Evolutionary conservation across 495 filamentous ascomycete species (phyloP), one percentile per base, ranked within the genome.

Genomic region (Penicillium coffeae): DNA sequence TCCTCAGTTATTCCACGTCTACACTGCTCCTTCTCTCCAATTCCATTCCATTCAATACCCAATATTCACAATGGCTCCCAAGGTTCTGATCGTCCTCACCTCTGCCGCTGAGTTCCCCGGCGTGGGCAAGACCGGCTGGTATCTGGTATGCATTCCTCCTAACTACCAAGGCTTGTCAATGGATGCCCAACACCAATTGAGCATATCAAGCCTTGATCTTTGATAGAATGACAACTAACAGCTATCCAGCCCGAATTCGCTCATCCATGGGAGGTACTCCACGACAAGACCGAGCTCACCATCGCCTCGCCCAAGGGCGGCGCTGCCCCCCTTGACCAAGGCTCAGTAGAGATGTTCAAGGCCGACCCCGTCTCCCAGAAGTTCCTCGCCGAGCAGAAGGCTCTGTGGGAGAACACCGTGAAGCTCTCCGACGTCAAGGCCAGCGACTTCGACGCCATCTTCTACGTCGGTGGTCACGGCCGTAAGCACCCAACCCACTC

Each of bases 391-490:
- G 66, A 72, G 15, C 62, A 85, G 34, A 56, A 74, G 36, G 45
- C 64, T 2, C 64, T 86, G 3, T 90, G 84, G 83, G 79, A 81
- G 57, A 72, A 82, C 22, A 88, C 86, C 0, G 50, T 71, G 2
- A 74, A 75, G 47, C 59, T 89, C 1, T 51, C 64, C 0, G 58
- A 71, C 2, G 70, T 86, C 39, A 34, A 71, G 21, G 75, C 76
- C 0, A 61, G 49, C 35, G 82, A 88, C 37, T 89, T 81, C 57
- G 85, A 81, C 43, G 86, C 81, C 19, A 65, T 90, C 37, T 88
- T 84, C 63, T 88, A 78, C 62, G 84, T 87, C 10, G 87, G 87
- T 54, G 87, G 87, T 19, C 83, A 89, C 65, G 87, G 86, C n/a
- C 86, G 80, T 82, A 66, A 41, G 79, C n/a, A 1, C 45, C 20